These are phyloP conservation scores for Hsuehochloa calcarea DNA, from an alignment of 176 grass and related monocot genomes.

Conservation along the genomic window DNA sequence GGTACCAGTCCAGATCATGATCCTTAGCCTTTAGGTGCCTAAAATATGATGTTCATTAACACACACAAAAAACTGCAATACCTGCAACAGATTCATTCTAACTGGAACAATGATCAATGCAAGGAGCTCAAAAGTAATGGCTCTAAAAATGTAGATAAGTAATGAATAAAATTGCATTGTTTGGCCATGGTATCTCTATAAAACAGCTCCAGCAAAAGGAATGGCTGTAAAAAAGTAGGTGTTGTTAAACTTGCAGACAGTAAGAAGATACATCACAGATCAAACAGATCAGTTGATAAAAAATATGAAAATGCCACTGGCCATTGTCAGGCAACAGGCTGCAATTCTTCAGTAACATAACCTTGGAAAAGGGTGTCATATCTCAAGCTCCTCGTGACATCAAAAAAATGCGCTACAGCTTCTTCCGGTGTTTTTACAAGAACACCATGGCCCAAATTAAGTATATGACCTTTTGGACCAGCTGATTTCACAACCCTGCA, in stretches of 20 bases:
- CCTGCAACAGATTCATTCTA: slow-evolving; percentile 16
- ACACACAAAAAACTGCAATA: neutral
- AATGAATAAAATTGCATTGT: slow-evolving; percentile 28
- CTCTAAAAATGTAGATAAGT: neutral
- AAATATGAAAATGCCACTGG: neutral
- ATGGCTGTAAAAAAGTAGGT: neutral
- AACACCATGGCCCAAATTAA: slow-evolving; percentile 94
- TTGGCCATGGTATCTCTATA: slow-evolving; percentile 36
- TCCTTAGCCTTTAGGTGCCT: neutral
- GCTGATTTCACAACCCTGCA: slow-evolving; percentile 87
- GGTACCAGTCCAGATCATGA: slow-evolving; percentile 14
- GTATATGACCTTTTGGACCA: slow-evolving; percentile 81
- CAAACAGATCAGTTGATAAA: neutral
- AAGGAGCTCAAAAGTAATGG: slow-evolving; percentile 5
- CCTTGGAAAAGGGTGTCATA: slow-evolving; percentile 82
- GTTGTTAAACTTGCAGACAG: neutral
- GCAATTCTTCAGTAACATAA: slow-evolving; percentile 53
- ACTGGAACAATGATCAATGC: slow-evolving; percentile 3
- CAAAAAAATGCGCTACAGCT: slow-evolving; percentile 94
- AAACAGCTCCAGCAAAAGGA: slow-evolving; percentile 10
- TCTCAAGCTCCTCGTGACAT: slow-evolving; percentile 84
- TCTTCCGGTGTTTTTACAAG: slow-evolving; percentile 88
- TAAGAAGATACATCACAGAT: slow-evolving; percentile 12
- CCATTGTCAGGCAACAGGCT: slow-evolving; percentile 47
- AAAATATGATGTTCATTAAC: slow-evolving; percentile 4